A percentile compares a stretch with the other conserved stretches of the same genome.
phyloP scores from a whole-genome alignment of 805 yeast genomes.

The Candida pseudofarinosa region DNA sequence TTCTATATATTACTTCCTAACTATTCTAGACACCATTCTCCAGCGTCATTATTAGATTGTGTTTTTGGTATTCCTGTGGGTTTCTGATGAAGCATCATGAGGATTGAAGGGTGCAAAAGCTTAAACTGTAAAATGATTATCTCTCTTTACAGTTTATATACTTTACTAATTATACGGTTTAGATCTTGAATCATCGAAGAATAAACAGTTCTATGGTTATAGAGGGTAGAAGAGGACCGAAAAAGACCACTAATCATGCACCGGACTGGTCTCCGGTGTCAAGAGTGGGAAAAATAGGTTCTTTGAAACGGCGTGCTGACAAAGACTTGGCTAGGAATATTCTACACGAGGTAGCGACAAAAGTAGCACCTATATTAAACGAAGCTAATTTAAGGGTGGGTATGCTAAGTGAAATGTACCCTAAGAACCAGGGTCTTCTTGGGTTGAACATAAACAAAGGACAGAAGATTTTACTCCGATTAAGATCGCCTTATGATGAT shows the following conservation, averaged over 20 bases:
- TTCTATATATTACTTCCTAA: no score
- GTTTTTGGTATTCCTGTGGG: no score
- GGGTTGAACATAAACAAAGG: constrained; percentile 86
- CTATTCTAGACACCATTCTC: no score
- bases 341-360: constrained; percentile 62
- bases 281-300: constrained; percentile 32
- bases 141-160: no score
- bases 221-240: constrained; percentile 3
- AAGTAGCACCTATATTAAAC: constrained; percentile 77
- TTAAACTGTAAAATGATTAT: no score
- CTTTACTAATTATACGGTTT: no score
- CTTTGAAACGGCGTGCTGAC: constrained; percentile 33
- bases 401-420: constrained; percentile 74
- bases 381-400: constrained; percentile 63
- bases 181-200: no score
- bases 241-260: constrained; percentile 7
- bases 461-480: constrained; percentile 61
- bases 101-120: no score
- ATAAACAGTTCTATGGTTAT: constrained; percentile 14
- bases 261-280: constrained; percentile 31
- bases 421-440: constrained; percentile 57
- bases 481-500: constrained; percentile 56
- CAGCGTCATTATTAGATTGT: no score
- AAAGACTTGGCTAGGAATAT: constrained; percentile 42
- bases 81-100: no score